phyloP scores from a whole-genome alignment of 139 green algal genomes.

The Chlorella sorokiniana region DNA sequence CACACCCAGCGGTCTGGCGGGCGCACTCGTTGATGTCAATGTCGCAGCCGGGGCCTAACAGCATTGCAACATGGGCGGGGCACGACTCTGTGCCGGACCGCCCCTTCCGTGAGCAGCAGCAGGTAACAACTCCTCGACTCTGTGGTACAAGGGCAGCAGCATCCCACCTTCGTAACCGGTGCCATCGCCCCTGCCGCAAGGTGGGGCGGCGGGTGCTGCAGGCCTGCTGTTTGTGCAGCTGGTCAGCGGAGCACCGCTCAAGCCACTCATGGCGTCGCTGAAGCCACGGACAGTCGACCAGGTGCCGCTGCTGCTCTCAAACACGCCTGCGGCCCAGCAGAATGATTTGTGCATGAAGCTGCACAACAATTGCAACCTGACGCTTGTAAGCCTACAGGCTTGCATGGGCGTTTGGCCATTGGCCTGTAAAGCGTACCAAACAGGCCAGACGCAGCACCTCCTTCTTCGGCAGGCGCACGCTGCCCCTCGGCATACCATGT shows the following conservation, averaged over 20 bases:
- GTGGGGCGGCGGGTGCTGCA: neutral
- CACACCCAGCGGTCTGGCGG: slow-evolving; percentile 43
- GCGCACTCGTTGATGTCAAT: slow-evolving; percentile 68
- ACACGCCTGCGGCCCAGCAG: slow-evolving; percentile 30
- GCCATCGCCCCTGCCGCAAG: neutral
- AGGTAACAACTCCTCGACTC: too few species aligned
- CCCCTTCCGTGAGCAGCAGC: too few species aligned
- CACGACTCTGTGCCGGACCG: too few species aligned
- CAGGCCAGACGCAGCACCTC: slow-evolving; percentile 26
- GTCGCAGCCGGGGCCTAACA: slow-evolving; percentile 30
- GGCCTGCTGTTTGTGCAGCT: neutral
- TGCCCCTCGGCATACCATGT: slow-evolving; percentile 62
- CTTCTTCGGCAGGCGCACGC: slow-evolving; percentile 48
- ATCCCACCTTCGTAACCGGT: slow-evolving; percentile 1
- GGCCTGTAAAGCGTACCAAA: slow-evolving; percentile 22
- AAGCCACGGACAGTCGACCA: slow-evolving; percentile 6
- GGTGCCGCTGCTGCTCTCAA: neutral
- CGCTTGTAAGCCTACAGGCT: too few species aligned
- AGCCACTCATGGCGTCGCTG: slow-evolving; percentile 22
- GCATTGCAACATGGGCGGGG: too few species aligned
- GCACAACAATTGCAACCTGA: too few species aligned
- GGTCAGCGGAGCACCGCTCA: slow-evolving; percentile 6
- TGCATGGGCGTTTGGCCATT: neutral
- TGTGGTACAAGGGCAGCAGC: too few species aligned
- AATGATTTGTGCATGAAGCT: too few species aligned